Evolutionary conservation across 2,329 filamentous ascomycete genomes (phyloP), one percentile per base, ranked within the genome.

Genomic region (Aureobasidium namibiae): DNA sequence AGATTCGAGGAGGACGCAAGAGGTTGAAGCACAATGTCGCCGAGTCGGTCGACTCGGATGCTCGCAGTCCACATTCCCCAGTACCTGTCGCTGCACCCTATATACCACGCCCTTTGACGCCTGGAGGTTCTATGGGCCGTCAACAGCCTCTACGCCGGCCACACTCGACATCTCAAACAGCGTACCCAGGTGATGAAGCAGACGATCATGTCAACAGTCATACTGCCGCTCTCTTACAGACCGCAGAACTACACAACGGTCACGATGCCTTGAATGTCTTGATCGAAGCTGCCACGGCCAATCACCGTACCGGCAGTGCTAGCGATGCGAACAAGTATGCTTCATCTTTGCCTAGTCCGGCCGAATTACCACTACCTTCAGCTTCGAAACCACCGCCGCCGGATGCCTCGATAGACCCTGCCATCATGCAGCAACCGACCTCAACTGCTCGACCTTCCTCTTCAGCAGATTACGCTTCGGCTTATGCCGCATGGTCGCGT

Each of bases 201-300:
- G 81, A 83, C 62, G 76, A 80, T 64, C 77, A 82, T 67, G 78
- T 81, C 65, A 81, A 80, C 73, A 83, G 84, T 62, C 77, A 81
- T 62, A 81, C 81, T n/a, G 79, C 81, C 3, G 80, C 81, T 2
- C 78, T 82, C 50, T 69, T 87, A 64, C 77, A 86, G 65, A 80
- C 78, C 39, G 76, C 78, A 59, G 88, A 90, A 65, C 85, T 97
- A 45, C 95, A 92, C 72, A 92, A 91, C 36, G 91, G 90, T 3
- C 92, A 96, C 68, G 92, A 97, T 76, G 92, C 92, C 24, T 80
- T 97, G 49, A 91, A 96, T 71, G 79, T 96, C 60, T 80, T 97
- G 16, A 95, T 95, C 69, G 92, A 95, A 74, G 92, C 92, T 21
- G 91, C 82, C 2, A 77, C 76, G 8, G 71, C 76, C 56, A 76